Evolutionary conservation across 768 basidiomycete species (phyloP).

Genomic region (Rhodotorula paludigena): DNA sequence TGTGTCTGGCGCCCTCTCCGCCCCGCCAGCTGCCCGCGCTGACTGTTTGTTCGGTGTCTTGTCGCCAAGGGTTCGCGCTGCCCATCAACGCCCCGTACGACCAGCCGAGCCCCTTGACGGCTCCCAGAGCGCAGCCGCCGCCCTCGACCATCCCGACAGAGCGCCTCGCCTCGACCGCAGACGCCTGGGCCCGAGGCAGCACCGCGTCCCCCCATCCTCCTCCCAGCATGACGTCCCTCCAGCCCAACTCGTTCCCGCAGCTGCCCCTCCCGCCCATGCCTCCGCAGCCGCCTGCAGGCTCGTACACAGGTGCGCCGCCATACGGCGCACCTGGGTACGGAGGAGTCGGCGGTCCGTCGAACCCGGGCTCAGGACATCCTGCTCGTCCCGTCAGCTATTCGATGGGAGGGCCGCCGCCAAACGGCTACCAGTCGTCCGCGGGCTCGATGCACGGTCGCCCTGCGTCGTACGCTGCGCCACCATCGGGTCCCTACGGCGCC

Average conservation of each 20-base stretch:
- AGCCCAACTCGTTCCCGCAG: neutral
- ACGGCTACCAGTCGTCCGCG: neutral
- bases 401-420: neutral
- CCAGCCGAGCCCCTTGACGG: slow-evolving; percentile 22
- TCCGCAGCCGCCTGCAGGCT: neutral
- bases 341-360: neutral
- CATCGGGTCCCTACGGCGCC: neutral
- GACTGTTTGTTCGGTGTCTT: neutral
- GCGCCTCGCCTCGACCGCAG: slow-evolving; percentile 16
- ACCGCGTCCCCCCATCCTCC: slow-evolving; percentile 23
- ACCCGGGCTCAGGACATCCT: neutral
- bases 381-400: slow-evolving; percentile 14
- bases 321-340: no score
- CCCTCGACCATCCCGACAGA: slow-evolving; percentile 35
- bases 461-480: slow-evolving; percentile 10
- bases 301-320: neutral
- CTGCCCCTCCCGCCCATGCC: neutral
- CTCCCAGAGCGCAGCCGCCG: slow-evolving; percentile 22
- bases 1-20: neutral
- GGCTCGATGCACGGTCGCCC: slow-evolving; percentile 19
- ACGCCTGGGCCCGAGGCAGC: slow-evolving; percentile 10
- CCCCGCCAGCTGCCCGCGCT: neutral
- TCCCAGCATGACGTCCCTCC: slow-evolving; percentile 1
- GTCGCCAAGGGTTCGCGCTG: neutral
- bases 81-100: slow-evolving; percentile 22